Conservation (phyloP, 306 rosid species). For the Glycine latifolia region DNA sequence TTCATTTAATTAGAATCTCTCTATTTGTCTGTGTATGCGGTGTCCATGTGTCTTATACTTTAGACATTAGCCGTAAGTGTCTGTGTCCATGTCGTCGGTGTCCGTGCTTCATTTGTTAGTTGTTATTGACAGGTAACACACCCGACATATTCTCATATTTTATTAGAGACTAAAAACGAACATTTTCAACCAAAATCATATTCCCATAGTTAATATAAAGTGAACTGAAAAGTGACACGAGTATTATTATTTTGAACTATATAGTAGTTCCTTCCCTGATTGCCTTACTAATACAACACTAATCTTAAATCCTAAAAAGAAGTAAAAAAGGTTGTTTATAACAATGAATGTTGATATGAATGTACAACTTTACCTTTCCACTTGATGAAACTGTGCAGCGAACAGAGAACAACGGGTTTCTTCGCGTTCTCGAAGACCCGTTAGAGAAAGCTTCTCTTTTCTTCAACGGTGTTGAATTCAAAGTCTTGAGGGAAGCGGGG, state of each 20-base stretch:
- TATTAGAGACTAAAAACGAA: neutral
- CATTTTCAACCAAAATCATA: neutral
- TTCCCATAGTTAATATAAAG: neutral
- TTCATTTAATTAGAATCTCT: too few relatives aligned
- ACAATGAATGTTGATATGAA: neutral
- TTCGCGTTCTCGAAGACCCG: constrained; percentile 48
- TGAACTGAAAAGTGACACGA: neutral
- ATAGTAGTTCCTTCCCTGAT: neutral
- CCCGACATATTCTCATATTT: neutral
- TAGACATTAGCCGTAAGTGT: too few relatives aligned
- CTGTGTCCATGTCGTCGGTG: too few relatives aligned
- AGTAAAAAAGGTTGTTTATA: neutral
- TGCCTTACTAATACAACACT: neutral
- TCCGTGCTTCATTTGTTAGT: too few relatives aligned
- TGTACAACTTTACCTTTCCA: constrained; percentile 69
- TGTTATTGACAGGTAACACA: neutral
- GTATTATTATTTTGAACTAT: neutral
- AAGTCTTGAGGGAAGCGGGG: constrained; percentile 50
- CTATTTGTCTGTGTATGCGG: too few relatives aligned
- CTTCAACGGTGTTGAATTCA: constrained; percentile 49
- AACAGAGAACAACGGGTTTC: constrained; percentile 55
- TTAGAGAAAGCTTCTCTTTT: constrained; percentile 52
- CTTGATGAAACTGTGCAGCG: constrained; percentile 63
- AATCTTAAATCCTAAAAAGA: neutral
- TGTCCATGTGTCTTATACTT: too few relatives aligned